Percentiles rank a stretch among this genome's conserved stretches.
phyloP scores from a whole-genome alignment of 495 filamentous ascomycete genomes.

The Astrothelium subdiscretum region DNA sequence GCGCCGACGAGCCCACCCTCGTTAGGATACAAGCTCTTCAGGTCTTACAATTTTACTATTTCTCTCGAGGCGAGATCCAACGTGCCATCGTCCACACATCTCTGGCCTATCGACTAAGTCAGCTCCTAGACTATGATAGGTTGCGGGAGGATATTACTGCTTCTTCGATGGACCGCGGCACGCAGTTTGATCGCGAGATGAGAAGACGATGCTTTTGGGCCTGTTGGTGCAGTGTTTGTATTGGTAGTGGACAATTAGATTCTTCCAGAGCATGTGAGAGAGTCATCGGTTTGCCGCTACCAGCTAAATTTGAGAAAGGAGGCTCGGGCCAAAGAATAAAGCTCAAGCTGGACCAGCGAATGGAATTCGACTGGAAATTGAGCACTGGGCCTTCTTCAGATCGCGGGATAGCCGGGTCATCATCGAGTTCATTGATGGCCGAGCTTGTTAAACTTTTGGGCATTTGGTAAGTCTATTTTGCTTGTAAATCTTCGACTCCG shows the following conservation, averaged over 20 bases:
- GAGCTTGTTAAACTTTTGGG: conserved; percentile 3
- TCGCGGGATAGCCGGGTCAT: not conserved
- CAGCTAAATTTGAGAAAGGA: conserved; percentile 1
- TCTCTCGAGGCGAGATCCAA: conserved; percentile 2
- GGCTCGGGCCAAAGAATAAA: not conserved
- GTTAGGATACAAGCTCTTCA: conserved; percentile 4
- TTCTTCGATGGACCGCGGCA: not conserved
- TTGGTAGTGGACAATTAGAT: not conserved
- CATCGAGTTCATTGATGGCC: conserved; percentile 6
- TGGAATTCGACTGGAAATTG: conserved; percentile 4
- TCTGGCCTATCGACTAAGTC: conserved; percentile 2
- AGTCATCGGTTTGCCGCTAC: conserved; percentile 2
- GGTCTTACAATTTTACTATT: conserved; percentile 4
- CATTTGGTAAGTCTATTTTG: conserved; percentile 1
- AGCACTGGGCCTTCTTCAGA: conserved; percentile 2
- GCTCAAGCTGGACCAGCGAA: not conserved
- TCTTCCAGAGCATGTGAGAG: conserved; percentile 2
- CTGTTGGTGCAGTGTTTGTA: conserved; percentile 2
- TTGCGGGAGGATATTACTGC: not conserved
- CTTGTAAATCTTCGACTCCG: not conserved
- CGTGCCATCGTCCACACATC: conserved; percentile 4
- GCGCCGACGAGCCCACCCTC: not conserved
- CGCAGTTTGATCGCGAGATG: conserved; percentile 5
- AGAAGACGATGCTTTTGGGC: conserved; percentile 5
- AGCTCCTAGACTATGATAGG: conserved; percentile 4